Evolutionary conservation across 2,329 filamentous ascomycete genomes (phyloP), one percentile per base, ranked within the genome.

Genomic region (Trichoderma hamatum): DNA sequence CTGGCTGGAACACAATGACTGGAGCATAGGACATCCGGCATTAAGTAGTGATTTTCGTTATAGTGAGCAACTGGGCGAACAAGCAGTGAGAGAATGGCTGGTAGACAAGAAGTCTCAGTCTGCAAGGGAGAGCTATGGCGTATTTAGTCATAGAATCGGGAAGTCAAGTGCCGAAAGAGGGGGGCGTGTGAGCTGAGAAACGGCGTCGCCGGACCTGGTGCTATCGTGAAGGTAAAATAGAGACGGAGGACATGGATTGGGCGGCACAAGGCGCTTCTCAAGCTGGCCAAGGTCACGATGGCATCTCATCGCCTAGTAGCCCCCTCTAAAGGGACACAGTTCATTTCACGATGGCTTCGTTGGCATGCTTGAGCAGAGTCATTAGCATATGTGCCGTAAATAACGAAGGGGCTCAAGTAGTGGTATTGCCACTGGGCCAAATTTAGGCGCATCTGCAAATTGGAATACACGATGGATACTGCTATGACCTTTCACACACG

Each of bases 81-180:
- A 39, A 55, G 54, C 46, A 64, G n/a, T 59, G 30, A 5, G 39
- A 69, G 55, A 67, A 70, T 68, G 65, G 67, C 63, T 72, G 56
- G 69, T 34, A 46, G 26, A 62, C 54, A 54, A 61, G 56, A 70
- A 70, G 75, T 76, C 72, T 76, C 75, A 76, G 67, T 70, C 72
- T 30, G 71, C 72, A 76, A 75, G 74, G 75, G 74, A 75, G 74
- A 68, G 64, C 51, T 19, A 63, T 66, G 28, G 66, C 51, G 69
- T 68, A 69, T 73, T 72, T 71, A 70, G 74, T 72, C 72, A 72
- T 70, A 60, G 61, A 67, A 46, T 51, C 21, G 46, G 67, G 52
- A 55, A 21, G 61, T 52, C 36, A 28, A 69, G 54, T 32, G 61
- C 14, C 43, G n/a, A 39, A 51, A 28, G n/a, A 39, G 56, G 58